A percentile compares a stretch with the other conserved stretches of the same genome.
These are phyloP conservation scores for Exophiala sp. DNA, from an alignment of 2,329 filamentous ascomycete genomes.

Conservation along the genomic window DNA sequence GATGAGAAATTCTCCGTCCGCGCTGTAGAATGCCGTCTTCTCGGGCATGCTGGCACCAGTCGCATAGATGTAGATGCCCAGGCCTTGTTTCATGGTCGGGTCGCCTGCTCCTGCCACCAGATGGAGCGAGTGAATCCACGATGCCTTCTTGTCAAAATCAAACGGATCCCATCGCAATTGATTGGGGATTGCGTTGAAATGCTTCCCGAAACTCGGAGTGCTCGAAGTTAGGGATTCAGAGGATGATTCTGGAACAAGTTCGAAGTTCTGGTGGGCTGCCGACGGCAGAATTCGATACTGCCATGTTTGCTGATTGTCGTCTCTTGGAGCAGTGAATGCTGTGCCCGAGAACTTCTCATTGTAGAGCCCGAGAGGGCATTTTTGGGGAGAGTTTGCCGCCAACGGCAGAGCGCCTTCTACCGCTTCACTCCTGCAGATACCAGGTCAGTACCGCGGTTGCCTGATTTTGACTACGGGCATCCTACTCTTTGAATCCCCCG, in stretches of 20 bases:
- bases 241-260: constrained; percentile 42
- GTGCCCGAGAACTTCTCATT: constrained; percentile 75
- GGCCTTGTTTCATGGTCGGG: constrained; percentile 70
- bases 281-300: constrained; percentile 67
- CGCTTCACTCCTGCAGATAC: constrained; percentile 63
- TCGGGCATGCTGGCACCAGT: constrained; percentile 73
- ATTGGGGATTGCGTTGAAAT: constrained; percentile 72
- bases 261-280: constrained; percentile 55
- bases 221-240: constrained; percentile 44
- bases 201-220: constrained; percentile 52
- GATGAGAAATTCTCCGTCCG: constrained; percentile 74
- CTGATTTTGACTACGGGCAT: background rate
- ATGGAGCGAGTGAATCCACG: constrained; percentile 67
- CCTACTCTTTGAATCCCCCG: constrained; percentile 71
- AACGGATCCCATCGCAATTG: constrained; percentile 79
- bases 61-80: constrained; percentile 78
- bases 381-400: constrained; percentile 78
- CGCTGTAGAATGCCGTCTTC: constrained; percentile 77
- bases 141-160: constrained; percentile 63
- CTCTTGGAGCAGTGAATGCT: constrained; percentile 66
- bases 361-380: constrained; percentile 73
- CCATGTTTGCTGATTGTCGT: constrained; percentile 69
- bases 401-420: constrained; percentile 69
- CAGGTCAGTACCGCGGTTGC: background rate
- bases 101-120: constrained; percentile 77